phyloP scores from a whole-genome alignment of 2,329 filamentous ascomycete genomes.

The Aspergillus sp. region DNA sequence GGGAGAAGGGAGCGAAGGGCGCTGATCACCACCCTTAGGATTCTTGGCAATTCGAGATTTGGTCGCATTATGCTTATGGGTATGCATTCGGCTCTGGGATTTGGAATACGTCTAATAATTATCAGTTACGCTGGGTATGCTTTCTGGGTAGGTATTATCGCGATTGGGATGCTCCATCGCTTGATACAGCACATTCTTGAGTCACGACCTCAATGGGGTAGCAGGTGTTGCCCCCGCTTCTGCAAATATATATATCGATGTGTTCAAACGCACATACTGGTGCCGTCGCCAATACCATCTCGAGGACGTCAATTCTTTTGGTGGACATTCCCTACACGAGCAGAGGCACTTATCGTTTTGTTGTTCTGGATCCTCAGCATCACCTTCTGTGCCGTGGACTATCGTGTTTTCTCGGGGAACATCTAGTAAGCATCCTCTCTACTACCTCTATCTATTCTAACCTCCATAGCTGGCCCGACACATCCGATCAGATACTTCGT shows the following conservation, averaged over 20 bases:
- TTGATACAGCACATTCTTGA: conserved; percentile 20
- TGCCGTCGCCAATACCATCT: conserved; percentile 44
- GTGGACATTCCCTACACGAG: conserved; percentile 48
- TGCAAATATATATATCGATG: conserved; percentile 22
- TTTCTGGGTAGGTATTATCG: conserved; percentile 40
- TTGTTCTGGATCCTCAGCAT: conserved; percentile 47
- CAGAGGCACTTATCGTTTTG: conserved; percentile 45
- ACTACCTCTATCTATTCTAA: not conserved
- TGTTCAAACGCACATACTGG: conserved; percentile 38
- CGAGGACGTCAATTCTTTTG: conserved; percentile 42
- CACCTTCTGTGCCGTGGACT: conserved; percentile 43
- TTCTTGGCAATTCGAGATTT: conserved; percentile 30
- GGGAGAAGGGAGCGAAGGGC: too few species aligned
- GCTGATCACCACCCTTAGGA: conserved; percentile 17
- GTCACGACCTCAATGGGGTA: not conserved
- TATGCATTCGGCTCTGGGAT: conserved; percentile 15
- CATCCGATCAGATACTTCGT: conserved; percentile 44
- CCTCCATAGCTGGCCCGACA: conserved; percentile 24
- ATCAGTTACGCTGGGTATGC: conserved; percentile 31
- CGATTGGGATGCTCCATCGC: conserved; percentile 33
- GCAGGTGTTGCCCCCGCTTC: conserved; percentile 3
- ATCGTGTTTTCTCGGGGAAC: conserved; percentile 46
- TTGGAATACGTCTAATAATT: not conserved
- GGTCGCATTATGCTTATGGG: conserved; percentile 38
- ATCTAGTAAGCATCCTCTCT: conserved; percentile 39